Percentiles rank a stretch among this genome's conserved stretches.
phyloP scores from a whole-genome alignment of 2,329 filamentous ascomycete genomes.

The Diaporthe vaccinii region DNA sequence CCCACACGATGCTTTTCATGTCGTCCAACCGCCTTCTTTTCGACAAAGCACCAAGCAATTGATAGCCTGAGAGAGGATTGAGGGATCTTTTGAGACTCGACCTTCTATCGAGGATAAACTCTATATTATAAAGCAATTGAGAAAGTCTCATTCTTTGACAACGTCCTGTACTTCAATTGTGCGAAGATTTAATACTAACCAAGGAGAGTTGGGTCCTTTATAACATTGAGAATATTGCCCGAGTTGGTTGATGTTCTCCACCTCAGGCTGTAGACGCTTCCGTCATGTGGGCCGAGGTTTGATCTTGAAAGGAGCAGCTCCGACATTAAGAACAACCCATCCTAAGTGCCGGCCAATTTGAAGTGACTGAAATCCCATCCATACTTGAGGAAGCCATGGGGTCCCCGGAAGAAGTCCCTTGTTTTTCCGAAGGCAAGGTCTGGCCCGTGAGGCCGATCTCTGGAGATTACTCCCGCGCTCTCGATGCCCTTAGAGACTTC shows the following conservation, averaged over 20 bases:
- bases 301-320: neutral
- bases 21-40: too few species aligned
- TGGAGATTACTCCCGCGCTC: neutral
- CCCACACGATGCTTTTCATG: too few species aligned
- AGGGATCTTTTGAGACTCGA: too few species aligned
- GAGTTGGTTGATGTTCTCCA: neutral
- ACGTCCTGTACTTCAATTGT: neutral
- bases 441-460: neutral
- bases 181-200: neutral
- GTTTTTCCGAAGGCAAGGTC: neutral
- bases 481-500: neutral
- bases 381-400: neutral
- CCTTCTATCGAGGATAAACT: too few species aligned
- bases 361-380: neutral
- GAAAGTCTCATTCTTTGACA: too few species aligned
- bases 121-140: too few species aligned
- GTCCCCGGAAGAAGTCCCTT: neutral
- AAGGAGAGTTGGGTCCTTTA: neutral
- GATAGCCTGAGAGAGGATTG: too few species aligned
- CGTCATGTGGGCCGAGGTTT: neutral
- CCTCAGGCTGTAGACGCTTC: neutral
- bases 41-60: too few species aligned
- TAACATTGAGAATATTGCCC: neutral
- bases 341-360: neutral
- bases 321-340: too few species aligned